Evolutionary conservation across 2,329 filamentous ascomycete genomes (phyloP), one percentile per base, ranked within the genome.

Genomic region (Corynespora cassiicola): DNA sequence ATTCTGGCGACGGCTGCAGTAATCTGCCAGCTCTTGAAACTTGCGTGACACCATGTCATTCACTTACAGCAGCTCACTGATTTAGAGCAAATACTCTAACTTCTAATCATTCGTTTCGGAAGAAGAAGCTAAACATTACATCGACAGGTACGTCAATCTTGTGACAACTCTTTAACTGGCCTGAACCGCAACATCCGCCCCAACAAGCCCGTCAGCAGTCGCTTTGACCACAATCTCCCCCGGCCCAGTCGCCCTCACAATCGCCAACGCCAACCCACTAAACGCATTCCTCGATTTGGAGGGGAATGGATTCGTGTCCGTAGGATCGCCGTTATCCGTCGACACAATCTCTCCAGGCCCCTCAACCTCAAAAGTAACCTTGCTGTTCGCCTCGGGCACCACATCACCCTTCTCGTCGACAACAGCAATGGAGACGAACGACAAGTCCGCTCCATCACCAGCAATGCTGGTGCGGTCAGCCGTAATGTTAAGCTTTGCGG

Each of bases 271-370:
- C 12, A 56, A 32, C 2, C 58, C 58, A 39, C 41, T 58, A 26
- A 61, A 62, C 5, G 56, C 55, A 28, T 61, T 56, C 4, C 61
- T 38, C 11, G 22, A 42, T 14, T 41, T 27, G 1, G 49, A 61
- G 1, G 50, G 52, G 14, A 64, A 64, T 15, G 44, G 40, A 3
- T 38, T 47, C 9, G 51, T 39, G 18, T 63, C 56, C 1, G 55
- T 47, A 7, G 55, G 53, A 37, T 78, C 68, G 1, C 78, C 78
- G 35, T 79, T 80, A 33, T 80, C 76, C 0, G 77, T 80, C n/a
- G n/a, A n/a, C 3, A 75, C 64, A 23, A 79, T 72, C 54, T 70
- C 56, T 1, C 68, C 76, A 11, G 41, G 31, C 0, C 71, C 73
- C 0, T 48, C 44, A 7, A 76, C 44, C 11, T 67, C 63, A 45